These are phyloP conservation scores for Ascocoryne sarcoides DNA, from an alignment of 2,329 filamentous ascomycete genomes.

Conservation along the genomic window DNA sequence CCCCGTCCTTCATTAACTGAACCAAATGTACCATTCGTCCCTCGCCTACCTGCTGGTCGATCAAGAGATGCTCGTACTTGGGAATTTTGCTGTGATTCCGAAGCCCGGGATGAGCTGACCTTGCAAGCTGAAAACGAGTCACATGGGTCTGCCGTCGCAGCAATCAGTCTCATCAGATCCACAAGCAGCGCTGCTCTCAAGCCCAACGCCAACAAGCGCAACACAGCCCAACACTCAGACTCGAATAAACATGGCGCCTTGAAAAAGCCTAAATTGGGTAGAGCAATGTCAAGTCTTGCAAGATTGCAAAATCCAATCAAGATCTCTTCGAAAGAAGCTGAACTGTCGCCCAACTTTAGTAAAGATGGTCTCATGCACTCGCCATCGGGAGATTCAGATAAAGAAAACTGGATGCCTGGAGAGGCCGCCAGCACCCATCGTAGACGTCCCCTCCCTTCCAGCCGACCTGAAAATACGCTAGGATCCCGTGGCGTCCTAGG, in stretches of 20 bases:
- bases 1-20: conserved; percentile 46
- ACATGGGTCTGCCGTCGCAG: conserved; percentile 69
- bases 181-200: conserved; percentile 47
- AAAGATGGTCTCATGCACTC: conserved; percentile 35
- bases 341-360: conserved; percentile 19
- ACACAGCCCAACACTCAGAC: conserved; percentile 36
- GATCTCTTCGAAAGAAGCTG: conserved; percentile 12
- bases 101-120: conserved; percentile 68
- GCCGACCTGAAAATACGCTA: conserved; percentile 15
- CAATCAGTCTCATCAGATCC: conserved; percentile 72
- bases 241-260: conserved; percentile 23
- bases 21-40: conserved; percentile 30
- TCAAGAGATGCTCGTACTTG: conserved; percentile 83
- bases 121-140: conserved; percentile 74
- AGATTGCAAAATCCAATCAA: conserved; percentile 43
- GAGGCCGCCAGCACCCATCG: conserved; percentile 34
- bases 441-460: conserved; percentile 25
- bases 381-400: conserved; percentile 72
- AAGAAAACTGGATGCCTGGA: conserved; percentile 76
- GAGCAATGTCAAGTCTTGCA: conserved; percentile 53
- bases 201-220: conserved; percentile 56
- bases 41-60: conserved; percentile 55
- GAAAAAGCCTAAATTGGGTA: conserved; percentile 56
- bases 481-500: conserved; percentile 20
- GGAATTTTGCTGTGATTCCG: conserved; percentile 83